Evolutionary conservation across 768 basidiomycete genomes (phyloP), one percentile per base, ranked within the genome.

Genomic region (Serendipita sp.): DNA sequence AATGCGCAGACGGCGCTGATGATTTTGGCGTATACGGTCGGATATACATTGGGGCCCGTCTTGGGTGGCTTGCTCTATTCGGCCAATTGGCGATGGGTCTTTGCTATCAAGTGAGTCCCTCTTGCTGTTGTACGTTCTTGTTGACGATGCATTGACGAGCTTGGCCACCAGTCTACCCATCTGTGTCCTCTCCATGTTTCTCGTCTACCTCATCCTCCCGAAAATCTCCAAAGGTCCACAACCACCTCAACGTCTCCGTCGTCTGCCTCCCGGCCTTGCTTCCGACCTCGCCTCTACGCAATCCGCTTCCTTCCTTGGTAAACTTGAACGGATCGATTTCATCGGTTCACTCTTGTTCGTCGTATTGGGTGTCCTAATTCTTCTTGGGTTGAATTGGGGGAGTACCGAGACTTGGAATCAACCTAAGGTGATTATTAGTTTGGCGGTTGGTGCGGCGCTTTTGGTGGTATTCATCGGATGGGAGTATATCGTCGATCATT

Each of bases 371-470:
- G 74, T 80, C 48, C 75, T 81, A 23, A 65, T 82, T 60, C 71
- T 82, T 32, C 76, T 82, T 3, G 81, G 78, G 16, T 73, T 82
- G 62, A 80, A 78, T 68, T 80, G 79, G 78, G 80, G 80, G 3
- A 77, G 80, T 15, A 68, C 69, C 13, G 73, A 74, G 34, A 65
- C 68, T 47, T 82, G 81, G 79, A 71, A 73, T 65, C 67, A 69
- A 10, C 73, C 73, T 23, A 76, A 76, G 23, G 78, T 83, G 62
- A 80, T 84, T 64, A 78, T 70, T 28, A 75, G 74, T 70, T 75
- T 82, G 63, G 71, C 78, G 58, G 71, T 83, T 38, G 81, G 81
- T 28, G 73, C 72, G 7, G 51, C 81, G 10, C 69, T 78, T 41
- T 70, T 82, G 65, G 68, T 75, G 51, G 60, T 71, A n/a, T 79